phyloP scores from a whole-genome alignment of 495 filamentous ascomycete genomes.

The Penicillium mononematosum region DNA sequence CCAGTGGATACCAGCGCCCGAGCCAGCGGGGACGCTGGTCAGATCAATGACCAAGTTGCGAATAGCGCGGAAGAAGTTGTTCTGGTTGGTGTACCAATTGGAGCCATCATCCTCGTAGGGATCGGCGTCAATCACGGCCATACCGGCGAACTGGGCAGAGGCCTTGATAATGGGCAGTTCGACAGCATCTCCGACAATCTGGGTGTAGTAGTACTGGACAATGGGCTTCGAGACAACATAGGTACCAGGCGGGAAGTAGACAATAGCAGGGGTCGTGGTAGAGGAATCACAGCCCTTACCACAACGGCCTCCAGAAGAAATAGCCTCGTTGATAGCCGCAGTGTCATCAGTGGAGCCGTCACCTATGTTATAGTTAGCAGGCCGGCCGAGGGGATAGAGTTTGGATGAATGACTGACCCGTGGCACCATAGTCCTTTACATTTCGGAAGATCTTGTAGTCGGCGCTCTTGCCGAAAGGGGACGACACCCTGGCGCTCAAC shows the following conservation, averaged over 20 bases:
- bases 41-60: constrained; percentile 93
- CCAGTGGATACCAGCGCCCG: constrained; percentile 89
- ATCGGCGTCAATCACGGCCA: constrained; percentile 87
- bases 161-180: constrained; percentile 77
- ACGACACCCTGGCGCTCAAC: constrained; percentile 70
- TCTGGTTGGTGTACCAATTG: constrained; percentile 89
- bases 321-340: constrained; percentile 82
- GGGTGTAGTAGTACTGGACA: constrained; percentile 74
- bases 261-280: constrained; percentile 71
- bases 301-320: constrained; percentile 74
- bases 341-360: constrained; percentile 84
- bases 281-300: constrained; percentile 74
- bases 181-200: constrained; percentile 72
- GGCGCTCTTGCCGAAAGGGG: constrained; percentile 58
- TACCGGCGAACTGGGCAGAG: constrained; percentile 67
- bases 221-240: constrained; percentile 70
- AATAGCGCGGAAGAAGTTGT: constrained; percentile 97
- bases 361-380: constrained; percentile 43
- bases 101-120: constrained; percentile 64
- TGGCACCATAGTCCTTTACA: constrained; percentile 80
- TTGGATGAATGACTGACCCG: constrained; percentile 39
- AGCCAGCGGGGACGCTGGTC: constrained; percentile 60
- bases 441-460: constrained; percentile 81
- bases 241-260: constrained; percentile 80
- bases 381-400: constrained; percentile 15